Base-by-base conservation (phyloP, 306 rosid genomes). In the Quercus wislizeni region DNA sequence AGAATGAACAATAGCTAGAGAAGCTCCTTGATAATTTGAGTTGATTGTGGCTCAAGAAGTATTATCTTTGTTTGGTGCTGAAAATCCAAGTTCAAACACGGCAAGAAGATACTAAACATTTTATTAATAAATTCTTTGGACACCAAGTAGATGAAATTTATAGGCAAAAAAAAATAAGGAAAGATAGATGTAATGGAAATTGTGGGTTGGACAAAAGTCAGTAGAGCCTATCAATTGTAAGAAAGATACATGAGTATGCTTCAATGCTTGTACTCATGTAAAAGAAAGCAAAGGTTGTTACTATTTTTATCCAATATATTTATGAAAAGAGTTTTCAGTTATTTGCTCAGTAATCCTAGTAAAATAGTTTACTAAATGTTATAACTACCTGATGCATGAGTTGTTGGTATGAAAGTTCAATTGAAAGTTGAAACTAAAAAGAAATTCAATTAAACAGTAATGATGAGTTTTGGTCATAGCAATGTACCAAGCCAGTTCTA, bases 71-170 rank as follows among this genome's bases (percentile, higher is more conserved):
- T 43, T 68, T 41, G 74, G 79, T 21, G 69, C 69, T 35, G 74
- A 41, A 73, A 63, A 8, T 73, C 56, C 71, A 41, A 54, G 12
- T 27, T 18, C 12, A 70, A 21, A 30, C 52, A 11, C 17, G 15
- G 35, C 15, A 52, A 25, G 63, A 62, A 6, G 30, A 14, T 43
- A 13, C 5, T 28, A 63, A 30, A 63, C n/a, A 25, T 27, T 20
- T 27, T 51, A 71, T 4, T 11, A 52, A 73, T 68, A 61, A 62
- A 76, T 79, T 85, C 68, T 74, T 81, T 70, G 35, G 55, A 38
- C 62, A 69, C 70, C 69, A 74, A 69, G 25, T 59, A 51, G 78
- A 52, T 14, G 43, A 51, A 72, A 72, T 56, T 58, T 79, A 68
- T 43, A 18, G 68, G 5, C 10, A 8, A 58, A 59, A 8, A 8